Conservation (phyloP, 1,284 basidiomycete species). For the Melampsora americana region DNA sequence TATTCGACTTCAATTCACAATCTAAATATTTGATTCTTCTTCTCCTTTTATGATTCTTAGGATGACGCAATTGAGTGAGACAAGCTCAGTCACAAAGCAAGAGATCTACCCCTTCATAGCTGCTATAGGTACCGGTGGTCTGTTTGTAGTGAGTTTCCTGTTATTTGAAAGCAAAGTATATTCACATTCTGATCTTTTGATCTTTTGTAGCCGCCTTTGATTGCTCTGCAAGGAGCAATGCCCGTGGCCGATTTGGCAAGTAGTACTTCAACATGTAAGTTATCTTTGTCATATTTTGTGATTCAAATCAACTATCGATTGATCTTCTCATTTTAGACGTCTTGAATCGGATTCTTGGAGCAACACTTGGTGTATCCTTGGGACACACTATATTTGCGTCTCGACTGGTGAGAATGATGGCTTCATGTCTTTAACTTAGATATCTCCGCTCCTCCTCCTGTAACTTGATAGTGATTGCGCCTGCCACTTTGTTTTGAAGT, state of each 20-base stretch:
- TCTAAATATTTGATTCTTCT: too few relatives aligned
- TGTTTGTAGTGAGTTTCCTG: neutral
- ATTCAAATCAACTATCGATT: neutral
- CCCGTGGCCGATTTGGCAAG: neutral
- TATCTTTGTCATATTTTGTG: neutral
- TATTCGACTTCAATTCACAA: neutral
- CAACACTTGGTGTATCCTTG: slow-evolving; percentile 1
- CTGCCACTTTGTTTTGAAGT: neutral
- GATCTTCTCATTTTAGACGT: neutral
- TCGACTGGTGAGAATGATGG: neutral
- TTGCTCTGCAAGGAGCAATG: slow-evolving; percentile 3
- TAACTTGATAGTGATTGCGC: neutral
- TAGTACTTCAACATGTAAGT: slow-evolving; percentile 5
- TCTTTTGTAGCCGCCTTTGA: slow-evolving; percentile 1
- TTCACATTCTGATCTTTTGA: neutral
- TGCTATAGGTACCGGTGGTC: neutral
- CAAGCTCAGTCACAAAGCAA: neutral
- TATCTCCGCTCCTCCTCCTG: neutral
- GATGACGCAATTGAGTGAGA: neutral
- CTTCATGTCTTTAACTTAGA: too few relatives aligned
- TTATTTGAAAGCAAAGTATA: neutral
- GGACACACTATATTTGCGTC: slow-evolving; percentile 6
- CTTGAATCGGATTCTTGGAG: slow-evolving; percentile 1
- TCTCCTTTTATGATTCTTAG: neutral
- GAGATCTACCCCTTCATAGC: slow-evolving; percentile 4